Conservation (phyloP, 176 grass and related monocot species). For the Poa pratensis region DNA sequence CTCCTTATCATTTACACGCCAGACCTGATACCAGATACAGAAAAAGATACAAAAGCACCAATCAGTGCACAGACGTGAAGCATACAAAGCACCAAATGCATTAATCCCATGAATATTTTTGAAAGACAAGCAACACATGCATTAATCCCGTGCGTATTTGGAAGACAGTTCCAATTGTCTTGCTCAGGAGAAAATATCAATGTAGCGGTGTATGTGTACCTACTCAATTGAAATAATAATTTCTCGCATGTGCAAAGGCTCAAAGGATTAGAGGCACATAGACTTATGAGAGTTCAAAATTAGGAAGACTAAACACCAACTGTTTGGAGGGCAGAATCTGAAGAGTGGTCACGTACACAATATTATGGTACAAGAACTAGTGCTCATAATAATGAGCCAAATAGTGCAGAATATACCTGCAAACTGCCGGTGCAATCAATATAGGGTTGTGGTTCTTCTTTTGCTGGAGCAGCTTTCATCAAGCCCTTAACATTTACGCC, state of each 20-base stretch:
- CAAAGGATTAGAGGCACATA: background rate
- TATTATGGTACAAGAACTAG: background rate
- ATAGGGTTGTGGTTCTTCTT: slow-evolving; percentile 86
- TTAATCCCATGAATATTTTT: background rate
- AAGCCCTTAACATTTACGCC: slow-evolving; percentile 87
- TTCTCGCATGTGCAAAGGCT: background rate
- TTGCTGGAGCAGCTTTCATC: slow-evolving; percentile 76
- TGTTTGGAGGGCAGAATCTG: background rate
- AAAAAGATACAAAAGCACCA: background rate
- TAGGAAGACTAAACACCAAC: background rate
- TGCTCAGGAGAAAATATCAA: slow-evolving; percentile 31
- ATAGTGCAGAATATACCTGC: slow-evolving; percentile 52
- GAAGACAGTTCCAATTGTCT: background rate
- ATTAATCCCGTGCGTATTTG: slow-evolving; percentile 5
- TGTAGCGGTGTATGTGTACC: background rate
- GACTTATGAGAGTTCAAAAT: slow-evolving; percentile 4
- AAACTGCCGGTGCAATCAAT: slow-evolving; percentile 97
- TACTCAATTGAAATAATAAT: slow-evolving; percentile 3
- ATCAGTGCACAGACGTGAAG: background rate
- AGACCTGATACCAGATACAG: slow-evolving; percentile 57
- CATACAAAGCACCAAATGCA: slow-evolving; percentile 30
- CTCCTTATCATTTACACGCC: slow-evolving; percentile 80
- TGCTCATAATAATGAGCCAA: slow-evolving; percentile 2
- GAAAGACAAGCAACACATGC: background rate
- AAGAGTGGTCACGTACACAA: background rate